Evolutionary conservation across 1,284 basidiomycete genomes (phyloP).

Genomic region (Leucoagaricus sp.): DNA sequence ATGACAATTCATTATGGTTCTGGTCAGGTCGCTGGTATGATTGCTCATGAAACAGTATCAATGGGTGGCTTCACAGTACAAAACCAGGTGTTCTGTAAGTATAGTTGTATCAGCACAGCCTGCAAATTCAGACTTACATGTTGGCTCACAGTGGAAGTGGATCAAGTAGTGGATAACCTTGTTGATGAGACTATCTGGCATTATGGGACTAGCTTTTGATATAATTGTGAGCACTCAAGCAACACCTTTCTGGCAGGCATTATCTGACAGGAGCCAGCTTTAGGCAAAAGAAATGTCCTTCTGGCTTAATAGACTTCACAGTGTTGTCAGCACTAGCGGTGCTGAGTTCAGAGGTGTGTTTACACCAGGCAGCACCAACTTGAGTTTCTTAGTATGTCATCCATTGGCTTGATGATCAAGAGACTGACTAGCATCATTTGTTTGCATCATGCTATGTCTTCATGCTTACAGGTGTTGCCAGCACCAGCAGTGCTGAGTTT

Average conservation of each 20-base stretch:
- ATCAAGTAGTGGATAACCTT: conserved; percentile 36
- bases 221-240: conserved; percentile 55
- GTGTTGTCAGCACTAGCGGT: conserved; percentile 31
- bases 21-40: conserved; percentile 44
- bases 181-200: conserved; percentile 56
- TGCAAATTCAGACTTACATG: conserved; percentile 2
- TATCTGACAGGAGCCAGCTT: conserved; percentile 50
- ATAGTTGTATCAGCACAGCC: conserved; percentile 3
- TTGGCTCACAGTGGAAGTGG: conserved; percentile 31
- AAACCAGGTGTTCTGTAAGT: conserved; percentile 53
- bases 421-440: background rate
- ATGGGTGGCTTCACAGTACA: conserved; percentile 50
- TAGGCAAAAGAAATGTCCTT: conserved; percentile 60
- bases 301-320: conserved; percentile 48
- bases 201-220: conserved; percentile 74
- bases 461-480: no score
- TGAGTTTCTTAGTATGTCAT: conserved; percentile 64
- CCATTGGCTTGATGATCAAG: background rate
- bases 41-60: conserved; percentile 49
- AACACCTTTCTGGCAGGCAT: conserved; percentile 71
- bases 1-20: conserved; percentile 50
- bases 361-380: no score
- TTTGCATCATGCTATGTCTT: no score
- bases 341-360: no score
- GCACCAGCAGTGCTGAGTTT: no score